Conservation (phyloP, 139 green algal genomes). For the Zygnema cylindricum region DNA sequence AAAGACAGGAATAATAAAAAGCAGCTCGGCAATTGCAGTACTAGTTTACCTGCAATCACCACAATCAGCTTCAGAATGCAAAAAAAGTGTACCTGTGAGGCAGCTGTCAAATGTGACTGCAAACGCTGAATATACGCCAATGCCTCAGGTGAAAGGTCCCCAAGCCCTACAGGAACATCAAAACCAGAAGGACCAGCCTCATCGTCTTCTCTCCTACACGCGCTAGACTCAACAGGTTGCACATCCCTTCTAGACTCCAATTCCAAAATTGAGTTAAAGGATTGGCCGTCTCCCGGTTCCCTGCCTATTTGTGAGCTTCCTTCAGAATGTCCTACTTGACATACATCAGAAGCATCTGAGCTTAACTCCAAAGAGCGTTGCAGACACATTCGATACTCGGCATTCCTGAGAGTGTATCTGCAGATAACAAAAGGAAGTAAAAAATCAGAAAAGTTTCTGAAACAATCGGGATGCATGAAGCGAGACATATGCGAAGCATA, state of each 20-base stretch:
- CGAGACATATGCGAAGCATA: too few relatives aligned
- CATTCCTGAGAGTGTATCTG: conserved; percentile 17
- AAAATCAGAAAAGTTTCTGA: too few relatives aligned
- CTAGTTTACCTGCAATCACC: too few relatives aligned
- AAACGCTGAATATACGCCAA: not conserved
- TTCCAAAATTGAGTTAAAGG: not conserved
- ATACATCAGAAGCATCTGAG: not conserved
- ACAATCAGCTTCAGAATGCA: too few relatives aligned
- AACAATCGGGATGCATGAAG: too few relatives aligned
- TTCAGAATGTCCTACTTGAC: not conserved
- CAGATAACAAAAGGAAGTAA: too few relatives aligned
- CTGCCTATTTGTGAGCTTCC: not conserved
- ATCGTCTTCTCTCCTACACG: conserved; percentile 1
- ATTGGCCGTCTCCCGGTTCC: not conserved
- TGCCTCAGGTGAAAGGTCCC: not conserved
- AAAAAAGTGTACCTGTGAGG: not conserved
- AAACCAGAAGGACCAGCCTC: not conserved
- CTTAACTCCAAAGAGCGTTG: not conserved
- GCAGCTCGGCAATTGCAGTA: too few relatives aligned
- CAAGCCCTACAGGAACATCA: not conserved
- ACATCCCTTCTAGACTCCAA: not conserved
- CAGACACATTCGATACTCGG: conserved; percentile 13
- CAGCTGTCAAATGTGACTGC: not conserved
- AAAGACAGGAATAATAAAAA: too few relatives aligned
- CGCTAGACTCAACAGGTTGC: not conserved